Evolutionary conservation across 257 asterid genomes (phyloP).

Genomic region (Nicotiana paniculata): DNA sequence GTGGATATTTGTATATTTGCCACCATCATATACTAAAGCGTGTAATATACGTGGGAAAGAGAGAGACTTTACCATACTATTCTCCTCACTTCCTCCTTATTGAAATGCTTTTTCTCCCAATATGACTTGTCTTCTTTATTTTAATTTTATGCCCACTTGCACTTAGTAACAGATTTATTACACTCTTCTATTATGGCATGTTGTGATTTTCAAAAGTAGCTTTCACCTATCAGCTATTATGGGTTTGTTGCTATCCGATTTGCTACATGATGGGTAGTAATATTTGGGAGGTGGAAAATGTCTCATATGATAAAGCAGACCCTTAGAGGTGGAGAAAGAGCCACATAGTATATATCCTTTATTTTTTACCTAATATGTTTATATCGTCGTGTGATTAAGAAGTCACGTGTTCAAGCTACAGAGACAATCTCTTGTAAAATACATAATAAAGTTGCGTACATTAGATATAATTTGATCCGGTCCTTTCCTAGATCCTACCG

Average conservation of each 20-base stretch:
- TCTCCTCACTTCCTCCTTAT: slow-evolving; percentile 1
- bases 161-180: slow-evolving; percentile 10
- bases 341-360: not conserved
- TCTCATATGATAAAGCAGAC: not conserved
- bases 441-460: too few species aligned
- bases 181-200: not conserved
- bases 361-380: too few species aligned
- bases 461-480: too few species aligned
- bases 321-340: not conserved
- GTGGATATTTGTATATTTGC: slow-evolving; percentile 9
- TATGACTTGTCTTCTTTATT: not conserved
- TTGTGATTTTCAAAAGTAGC: not conserved
- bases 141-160: slow-evolving; percentile 25
- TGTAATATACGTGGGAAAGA: slow-evolving; percentile 32
- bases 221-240: not conserved
- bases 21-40: slow-evolving; percentile 25
- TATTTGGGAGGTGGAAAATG: not conserved
- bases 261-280: not conserved
- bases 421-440: too few species aligned
- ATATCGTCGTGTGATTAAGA: too few species aligned
- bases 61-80: slow-evolving; percentile 2
- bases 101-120: slow-evolving; percentile 2
- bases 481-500: too few species aligned
- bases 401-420: too few species aligned
- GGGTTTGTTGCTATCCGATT: not conserved